phyloP scores from a whole-genome alignment of 1,284 basidiomycete species.

The Phylloboletellus chloephorus region DNA sequence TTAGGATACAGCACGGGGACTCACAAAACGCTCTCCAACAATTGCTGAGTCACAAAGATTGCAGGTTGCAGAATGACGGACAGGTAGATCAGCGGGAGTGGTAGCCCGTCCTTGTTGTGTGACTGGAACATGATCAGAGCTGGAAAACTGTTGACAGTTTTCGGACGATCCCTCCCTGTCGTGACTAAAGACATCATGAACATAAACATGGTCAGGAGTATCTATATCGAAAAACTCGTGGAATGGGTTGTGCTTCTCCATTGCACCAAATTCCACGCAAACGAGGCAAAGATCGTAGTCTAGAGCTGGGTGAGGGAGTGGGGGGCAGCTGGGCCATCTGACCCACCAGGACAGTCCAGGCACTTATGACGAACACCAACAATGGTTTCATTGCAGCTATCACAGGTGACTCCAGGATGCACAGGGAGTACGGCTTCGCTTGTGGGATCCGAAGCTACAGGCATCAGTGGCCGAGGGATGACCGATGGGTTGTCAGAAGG shows the following conservation, averaged over 20 bases:
- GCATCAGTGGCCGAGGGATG: not conserved
- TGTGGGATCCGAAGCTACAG: not conserved
- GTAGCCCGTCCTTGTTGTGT: not conserved
- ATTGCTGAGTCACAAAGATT: constrained; percentile 73
- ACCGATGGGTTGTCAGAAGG: not conserved
- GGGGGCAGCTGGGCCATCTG: not conserved
- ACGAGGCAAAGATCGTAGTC: constrained; percentile 68
- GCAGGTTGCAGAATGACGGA: constrained; percentile 59
- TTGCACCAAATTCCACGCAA: constrained; percentile 45
- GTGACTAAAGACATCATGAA: constrained; percentile 51
- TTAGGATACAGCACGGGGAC: constrained; percentile 26
- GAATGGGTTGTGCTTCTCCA: constrained; percentile 48
- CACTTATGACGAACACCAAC: constrained; percentile 69
- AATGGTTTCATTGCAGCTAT: constrained; percentile 50
- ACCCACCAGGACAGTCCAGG: constrained; percentile 61
- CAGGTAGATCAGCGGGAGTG: constrained; percentile 19
- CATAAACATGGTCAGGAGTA: constrained; percentile 56
- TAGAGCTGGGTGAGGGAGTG: constrained; percentile 17
- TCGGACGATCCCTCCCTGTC: constrained; percentile 14
- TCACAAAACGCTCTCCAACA: constrained; percentile 60
- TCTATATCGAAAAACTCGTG: constrained; percentile 68
- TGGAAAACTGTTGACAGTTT: constrained; percentile 4
- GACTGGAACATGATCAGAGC: constrained; percentile 6
- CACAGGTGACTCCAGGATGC: constrained; percentile 30
- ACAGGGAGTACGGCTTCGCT: constrained; percentile 7